Evolutionary conservation across 495 filamentous ascomycete species (phyloP).

Genomic region (Neurospora terricola): DNA sequence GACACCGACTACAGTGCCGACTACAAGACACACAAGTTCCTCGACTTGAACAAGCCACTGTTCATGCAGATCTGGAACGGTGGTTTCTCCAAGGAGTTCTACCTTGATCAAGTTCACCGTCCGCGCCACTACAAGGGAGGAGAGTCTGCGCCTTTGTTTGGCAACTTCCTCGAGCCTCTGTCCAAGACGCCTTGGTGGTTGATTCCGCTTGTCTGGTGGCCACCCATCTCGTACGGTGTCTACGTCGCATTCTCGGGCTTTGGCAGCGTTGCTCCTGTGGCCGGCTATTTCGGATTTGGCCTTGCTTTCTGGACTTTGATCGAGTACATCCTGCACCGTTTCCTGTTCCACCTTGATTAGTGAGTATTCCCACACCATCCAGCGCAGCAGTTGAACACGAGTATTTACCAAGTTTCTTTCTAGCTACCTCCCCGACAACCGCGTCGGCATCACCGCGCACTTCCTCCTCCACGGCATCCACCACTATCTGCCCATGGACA

Average conservation of each 20-base stretch:
- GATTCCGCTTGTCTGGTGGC: conserved; percentile 80
- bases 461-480: conserved; percentile 96
- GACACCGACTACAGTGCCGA: conserved; percentile 70
- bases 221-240: conserved; percentile 65
- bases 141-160: conserved; percentile 86
- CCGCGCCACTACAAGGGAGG: conserved; percentile 92
- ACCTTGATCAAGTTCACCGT: conserved; percentile 90
- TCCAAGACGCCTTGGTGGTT: conserved; percentile 91
- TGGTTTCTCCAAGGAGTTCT: conserved; percentile 86
- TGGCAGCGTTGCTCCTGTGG: conserved; percentile 27
- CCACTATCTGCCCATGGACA: conserved; percentile 98
- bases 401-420: conserved; percentile 10
- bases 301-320: conserved; percentile 77
- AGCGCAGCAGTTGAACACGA: not conserved
- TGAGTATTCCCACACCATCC: conserved; percentile 34
- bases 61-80: conserved; percentile 83
- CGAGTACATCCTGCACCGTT: conserved; percentile 86
- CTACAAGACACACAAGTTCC: conserved; percentile 81
- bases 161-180: conserved; percentile 93
- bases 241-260: conserved; percentile 51
- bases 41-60: conserved; percentile 80
- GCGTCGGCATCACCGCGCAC: conserved; percentile 77
- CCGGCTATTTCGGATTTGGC: conserved; percentile 53
- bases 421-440: conserved; percentile 85
- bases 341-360: conserved; percentile 88